Conservation (phyloP, 176 grass and related monocot genomes). For the Lolium perenne region DNA sequence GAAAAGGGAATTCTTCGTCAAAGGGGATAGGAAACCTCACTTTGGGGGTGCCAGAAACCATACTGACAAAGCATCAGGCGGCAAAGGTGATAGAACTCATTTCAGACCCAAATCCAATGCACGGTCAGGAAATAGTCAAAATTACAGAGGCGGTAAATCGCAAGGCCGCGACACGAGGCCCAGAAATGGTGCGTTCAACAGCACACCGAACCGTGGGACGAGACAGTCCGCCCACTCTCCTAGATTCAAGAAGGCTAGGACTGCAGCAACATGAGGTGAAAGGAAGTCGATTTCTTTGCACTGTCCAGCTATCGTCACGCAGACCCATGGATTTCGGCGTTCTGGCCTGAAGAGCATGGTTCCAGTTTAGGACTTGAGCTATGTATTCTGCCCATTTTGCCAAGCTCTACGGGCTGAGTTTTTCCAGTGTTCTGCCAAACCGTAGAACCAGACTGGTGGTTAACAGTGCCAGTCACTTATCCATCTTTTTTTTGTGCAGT, state of each 20-base stretch:
- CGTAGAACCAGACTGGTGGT: no score
- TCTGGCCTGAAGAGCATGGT: not conserved
- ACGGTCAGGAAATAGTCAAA: conserved; percentile 20
- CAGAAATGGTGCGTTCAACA: not conserved
- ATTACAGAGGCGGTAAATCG: conserved; percentile 28
- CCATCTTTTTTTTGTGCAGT: no score
- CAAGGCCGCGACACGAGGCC: not conserved
- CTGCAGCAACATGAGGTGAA: not conserved
- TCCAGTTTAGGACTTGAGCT: not conserved
- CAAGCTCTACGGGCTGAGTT: not conserved
- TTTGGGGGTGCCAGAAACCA: not conserved
- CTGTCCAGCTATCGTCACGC: not conserved
- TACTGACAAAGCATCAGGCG: not conserved
- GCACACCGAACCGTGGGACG: not conserved
- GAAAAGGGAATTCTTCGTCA: conserved; percentile 58
- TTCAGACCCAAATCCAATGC: conserved; percentile 31
- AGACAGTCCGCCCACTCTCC: not conserved
- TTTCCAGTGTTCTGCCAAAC: not conserved
- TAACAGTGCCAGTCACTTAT: not conserved
- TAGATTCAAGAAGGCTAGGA: conserved; percentile 51
- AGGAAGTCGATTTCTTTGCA: not conserved
- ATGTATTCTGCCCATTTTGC: not conserved
- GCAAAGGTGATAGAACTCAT: not conserved
- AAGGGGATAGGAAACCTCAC: conserved; percentile 2
- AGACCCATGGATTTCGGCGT: not conserved